These are phyloP conservation scores for Petrea volubilis DNA, from an alignment of 257 asterid genomes.

Conservation along the genomic window DNA sequence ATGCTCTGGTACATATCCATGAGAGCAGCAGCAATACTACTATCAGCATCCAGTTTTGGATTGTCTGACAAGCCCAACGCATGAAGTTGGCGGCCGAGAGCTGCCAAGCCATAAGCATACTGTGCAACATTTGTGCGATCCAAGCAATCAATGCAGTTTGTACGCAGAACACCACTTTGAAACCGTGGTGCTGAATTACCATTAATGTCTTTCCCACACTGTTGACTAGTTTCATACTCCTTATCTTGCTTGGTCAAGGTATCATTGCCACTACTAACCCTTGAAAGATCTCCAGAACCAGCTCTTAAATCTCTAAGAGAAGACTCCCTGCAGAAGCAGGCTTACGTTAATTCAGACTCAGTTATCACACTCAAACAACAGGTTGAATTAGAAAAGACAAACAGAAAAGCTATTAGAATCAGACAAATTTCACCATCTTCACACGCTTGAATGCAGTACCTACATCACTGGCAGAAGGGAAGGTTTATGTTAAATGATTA, in stretches of 20 bases:
- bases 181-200: slow-evolving; percentile 46
- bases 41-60: slow-evolving; percentile 90
- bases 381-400: not conserved
- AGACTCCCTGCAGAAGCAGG: slow-evolving; percentile 61
- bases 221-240: slow-evolving; percentile 55
- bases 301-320: slow-evolving; percentile 75
- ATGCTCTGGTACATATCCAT: slow-evolving; percentile 99
- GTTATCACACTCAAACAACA: not conserved
- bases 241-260: slow-evolving; percentile 57
- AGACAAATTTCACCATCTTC: too few relatives aligned
- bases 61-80: slow-evolving; percentile 85
- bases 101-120: slow-evolving; percentile 95
- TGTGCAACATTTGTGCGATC: slow-evolving; percentile 98
- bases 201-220: slow-evolving; percentile 36
- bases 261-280: slow-evolving; percentile 54
- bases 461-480: too few relatives aligned
- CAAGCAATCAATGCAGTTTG: slow-evolving; percentile 98
- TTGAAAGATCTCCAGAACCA: slow-evolving; percentile 65
- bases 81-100: slow-evolving; percentile 93
- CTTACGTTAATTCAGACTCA: slow-evolving; percentile 10
- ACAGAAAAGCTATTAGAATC: not conserved
- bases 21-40: slow-evolving; percentile 97
- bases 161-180: slow-evolving; percentile 98
- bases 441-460: too few relatives aligned
- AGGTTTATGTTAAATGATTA: too few relatives aligned